A percentile compares a stretch with the other conserved stretches of the same genome.
Evolutionary conservation across 768 basidiomycete genomes (phyloP).

Genomic region (Tremella yokohamensis): DNA sequence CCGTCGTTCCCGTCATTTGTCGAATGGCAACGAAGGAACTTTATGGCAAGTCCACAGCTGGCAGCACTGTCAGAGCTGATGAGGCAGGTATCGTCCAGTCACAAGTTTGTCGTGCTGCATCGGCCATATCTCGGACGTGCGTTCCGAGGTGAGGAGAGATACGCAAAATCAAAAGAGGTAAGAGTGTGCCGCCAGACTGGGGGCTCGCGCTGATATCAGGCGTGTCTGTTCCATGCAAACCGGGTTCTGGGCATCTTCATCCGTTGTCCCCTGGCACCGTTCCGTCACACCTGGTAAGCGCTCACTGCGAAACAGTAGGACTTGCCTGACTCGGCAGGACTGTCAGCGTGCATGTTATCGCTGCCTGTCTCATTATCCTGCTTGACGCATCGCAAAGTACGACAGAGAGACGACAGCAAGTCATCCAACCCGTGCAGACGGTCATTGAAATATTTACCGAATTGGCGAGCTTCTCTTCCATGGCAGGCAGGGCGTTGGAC

Average conservation of each 20-base stretch:
- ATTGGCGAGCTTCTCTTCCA: too few relatives aligned
- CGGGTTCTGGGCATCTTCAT: slow-evolving; percentile 8
- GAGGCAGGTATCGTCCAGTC: neutral
- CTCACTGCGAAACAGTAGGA: neutral
- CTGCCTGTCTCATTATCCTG: slow-evolving; percentile 6
- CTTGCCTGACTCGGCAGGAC: neutral
- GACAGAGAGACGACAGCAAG: too few relatives aligned
- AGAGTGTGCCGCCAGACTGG: neutral
- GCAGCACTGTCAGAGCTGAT: neutral
- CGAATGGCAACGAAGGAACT: slow-evolving; percentile 25
- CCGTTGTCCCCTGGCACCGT: slow-evolving; percentile 7
- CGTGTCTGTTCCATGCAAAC: slow-evolving; percentile 9
- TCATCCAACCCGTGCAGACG: too few relatives aligned
- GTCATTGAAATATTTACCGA: too few relatives aligned
- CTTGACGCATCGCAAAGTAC: slow-evolving; percentile 6
- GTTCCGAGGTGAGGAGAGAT: slow-evolving; percentile 19
- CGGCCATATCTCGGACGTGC: slow-evolving; percentile 31
- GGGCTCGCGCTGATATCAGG: slow-evolving; percentile 1
- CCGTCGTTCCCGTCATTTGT: slow-evolving; percentile 20
- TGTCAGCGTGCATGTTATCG: slow-evolving; percentile 5
- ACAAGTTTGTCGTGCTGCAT: slow-evolving; percentile 28
- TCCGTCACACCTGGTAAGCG: slow-evolving; percentile 8
- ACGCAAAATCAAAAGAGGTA: slow-evolving; percentile 17
- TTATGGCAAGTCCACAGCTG: slow-evolving; percentile 10
- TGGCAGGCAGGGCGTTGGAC: too few relatives aligned